Base-by-base conservation (phyloP, 345 rosid genomes). In the Ceriops zippeliana region DNA sequence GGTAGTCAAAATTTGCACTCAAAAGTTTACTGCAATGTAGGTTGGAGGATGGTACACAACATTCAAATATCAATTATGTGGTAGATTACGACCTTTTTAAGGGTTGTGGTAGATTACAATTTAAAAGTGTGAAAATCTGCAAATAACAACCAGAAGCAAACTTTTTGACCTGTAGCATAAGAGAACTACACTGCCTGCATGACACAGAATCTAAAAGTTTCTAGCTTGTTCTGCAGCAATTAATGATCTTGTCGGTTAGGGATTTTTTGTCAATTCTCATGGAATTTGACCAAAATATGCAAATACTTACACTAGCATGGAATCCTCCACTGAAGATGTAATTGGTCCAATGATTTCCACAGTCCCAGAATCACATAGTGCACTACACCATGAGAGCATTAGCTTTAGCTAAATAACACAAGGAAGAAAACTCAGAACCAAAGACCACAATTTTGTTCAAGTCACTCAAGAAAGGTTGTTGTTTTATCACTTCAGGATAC, bases 321-420 rank as follows among this genome's bases (percentile, higher is more conserved):
- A 80, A 83, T 92, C 97, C 83, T 89, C 96, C 73, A 89, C 80
- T 15, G 91, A 81, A 69, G 96, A 87, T 63, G 96, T 80, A 79
- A 92, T 78, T 32, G 97, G 96, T 80, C 97, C 96, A 70, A 85
- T 92, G 63, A 92, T 81, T 73, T 82, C 93, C 73, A 92, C 96
- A 53, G 97, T 89, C 63, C 93, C 97, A 60, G 80, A 73, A 78
- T 53, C 89, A 58, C 91, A 87, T 56, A 86, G 63, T 2, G 97
- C 82, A 70, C 97, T 91, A 85, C 64, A 66, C 67, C 76, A 56
- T 58, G 34, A 67, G n/a, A 64, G 28, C 52, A 64, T 51, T 62
- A 67, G 28, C 26, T 24, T 24, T 16, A 70, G 57, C 49, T 28
- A 19, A 66, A 58, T 58, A 15, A 1, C 21, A 11, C 6, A 56